A percentile compares a stretch with the other conserved stretches of the same genome.
phyloP scores from a whole-genome alignment of 2,329 filamentous ascomycete species.

The Lasiodiplodia theobromae region DNA sequence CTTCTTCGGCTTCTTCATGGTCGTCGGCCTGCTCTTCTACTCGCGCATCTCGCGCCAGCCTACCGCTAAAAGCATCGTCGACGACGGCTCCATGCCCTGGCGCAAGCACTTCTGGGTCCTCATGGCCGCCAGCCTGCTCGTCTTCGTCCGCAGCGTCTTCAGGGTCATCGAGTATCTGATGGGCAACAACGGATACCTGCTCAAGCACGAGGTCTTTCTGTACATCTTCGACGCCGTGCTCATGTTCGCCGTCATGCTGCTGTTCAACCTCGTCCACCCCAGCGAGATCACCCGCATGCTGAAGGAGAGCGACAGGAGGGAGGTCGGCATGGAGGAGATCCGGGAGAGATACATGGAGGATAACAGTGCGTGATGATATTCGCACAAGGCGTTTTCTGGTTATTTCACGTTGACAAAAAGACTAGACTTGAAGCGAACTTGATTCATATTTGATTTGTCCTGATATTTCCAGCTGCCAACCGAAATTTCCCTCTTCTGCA shows the following conservation, averaged over 20 bases:
- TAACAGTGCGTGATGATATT: background rate
- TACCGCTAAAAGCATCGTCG: background rate
- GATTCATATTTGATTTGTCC: too few relatives aligned
- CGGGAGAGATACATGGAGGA: constrained; percentile 7
- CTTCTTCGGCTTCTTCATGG: constrained; percentile 43
- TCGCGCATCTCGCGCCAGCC: constrained; percentile 20
- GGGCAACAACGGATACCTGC: constrained; percentile 54
- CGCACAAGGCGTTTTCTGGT: background rate
- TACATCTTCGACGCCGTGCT: constrained; percentile 57
- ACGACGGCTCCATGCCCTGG: constrained; percentile 34
- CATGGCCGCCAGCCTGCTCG: constrained; percentile 53
- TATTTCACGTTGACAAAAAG: too few relatives aligned
- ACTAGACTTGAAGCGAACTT: too few relatives aligned
- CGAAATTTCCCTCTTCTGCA: too few relatives aligned
- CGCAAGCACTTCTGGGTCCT: constrained; percentile 51
- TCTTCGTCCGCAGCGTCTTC: constrained; percentile 58
- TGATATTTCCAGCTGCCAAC: too few relatives aligned
- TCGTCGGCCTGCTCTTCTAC: constrained; percentile 42
- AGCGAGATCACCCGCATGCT: constrained; percentile 36
- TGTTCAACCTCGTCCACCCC: constrained; percentile 50
- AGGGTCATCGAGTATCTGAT: constrained; percentile 58
- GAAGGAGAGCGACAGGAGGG: background rate
- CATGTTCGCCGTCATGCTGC: constrained; percentile 53
- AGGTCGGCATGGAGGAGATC: background rate
- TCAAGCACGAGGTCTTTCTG: constrained; percentile 54